A percentile compares a stretch with the other conserved stretches of the same genome.
These are phyloP conservation scores for Malassezia furfur DNA, from an alignment of 1,284 basidiomycete species.

Conservation along the genomic window DNA sequence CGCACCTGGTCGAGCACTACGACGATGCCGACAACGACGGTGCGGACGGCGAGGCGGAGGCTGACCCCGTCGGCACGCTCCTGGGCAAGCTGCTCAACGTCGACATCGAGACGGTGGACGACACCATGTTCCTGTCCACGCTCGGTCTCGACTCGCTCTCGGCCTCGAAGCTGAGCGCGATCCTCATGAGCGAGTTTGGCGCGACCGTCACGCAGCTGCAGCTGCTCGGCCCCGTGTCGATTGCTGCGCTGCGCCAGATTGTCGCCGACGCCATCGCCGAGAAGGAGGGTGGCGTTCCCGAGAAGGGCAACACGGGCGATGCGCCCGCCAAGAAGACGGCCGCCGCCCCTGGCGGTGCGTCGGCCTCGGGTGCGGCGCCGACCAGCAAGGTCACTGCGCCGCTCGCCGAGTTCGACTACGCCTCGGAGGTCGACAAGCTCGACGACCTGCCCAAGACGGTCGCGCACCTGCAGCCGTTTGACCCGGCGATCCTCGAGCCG, in stretches of 20 bases:
- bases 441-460: constrained; percentile 15
- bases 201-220: constrained; percentile 18
- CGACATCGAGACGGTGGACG: constrained; percentile 17
- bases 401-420: constrained; percentile 13
- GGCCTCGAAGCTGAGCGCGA: constrained; percentile 18
- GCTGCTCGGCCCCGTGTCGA: constrained; percentile 19
- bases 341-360: neutral
- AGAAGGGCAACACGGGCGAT: neutral
- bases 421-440: constrained; percentile 18
- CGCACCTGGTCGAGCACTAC: constrained; percentile 17
- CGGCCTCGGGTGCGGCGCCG: neutral
- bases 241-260: constrained; percentile 14
- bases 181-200: constrained; percentile 17
- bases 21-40: constrained; percentile 15
- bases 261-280: constrained; percentile 12
- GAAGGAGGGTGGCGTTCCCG: constrained; percentile 1
- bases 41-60: constrained; percentile 5
- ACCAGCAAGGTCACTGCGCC: constrained; percentile 3
- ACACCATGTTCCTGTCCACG: constrained; percentile 21
- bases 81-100: constrained; percentile 20
- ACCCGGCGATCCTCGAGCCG: neutral
- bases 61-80: constrained; percentile 16
- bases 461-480: constrained; percentile 20
- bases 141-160: constrained; percentile 20
- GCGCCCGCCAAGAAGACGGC: constrained; percentile 1